Evolutionary conservation across 2,329 filamentous ascomycete species (phyloP).

Genomic region (Magnaporthiopsis poae): DNA sequence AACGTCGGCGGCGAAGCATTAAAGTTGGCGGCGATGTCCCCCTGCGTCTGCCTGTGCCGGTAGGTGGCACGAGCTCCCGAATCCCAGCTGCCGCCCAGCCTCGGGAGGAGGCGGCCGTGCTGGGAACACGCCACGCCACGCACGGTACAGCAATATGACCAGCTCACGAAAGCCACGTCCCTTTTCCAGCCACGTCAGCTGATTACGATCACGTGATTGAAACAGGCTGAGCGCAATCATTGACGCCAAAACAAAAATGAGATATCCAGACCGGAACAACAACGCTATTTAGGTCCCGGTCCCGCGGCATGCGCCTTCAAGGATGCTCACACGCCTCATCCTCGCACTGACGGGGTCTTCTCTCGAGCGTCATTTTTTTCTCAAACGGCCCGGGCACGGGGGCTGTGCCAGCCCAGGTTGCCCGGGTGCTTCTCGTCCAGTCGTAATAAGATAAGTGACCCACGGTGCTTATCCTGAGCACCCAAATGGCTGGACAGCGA

Average conservation of each 20-base stretch:
- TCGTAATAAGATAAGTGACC: background rate
- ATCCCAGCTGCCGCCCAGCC: background rate
- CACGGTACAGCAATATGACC: background rate
- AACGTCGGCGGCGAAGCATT: background rate
- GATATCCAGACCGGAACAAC: too few relatives aligned
- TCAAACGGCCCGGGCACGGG: background rate
- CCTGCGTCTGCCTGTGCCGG: background rate
- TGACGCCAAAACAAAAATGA: too few relatives aligned
- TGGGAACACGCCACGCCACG: background rate
- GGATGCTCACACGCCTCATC: background rate
- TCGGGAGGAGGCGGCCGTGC: background rate
- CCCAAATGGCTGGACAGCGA: background rate
- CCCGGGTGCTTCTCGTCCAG: background rate
- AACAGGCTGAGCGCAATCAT: too few relatives aligned
- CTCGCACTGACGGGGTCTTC: background rate
- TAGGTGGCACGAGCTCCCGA: background rate
- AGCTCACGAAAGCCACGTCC: background rate
- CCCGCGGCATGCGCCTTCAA: too few relatives aligned
- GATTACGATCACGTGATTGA: background rate
- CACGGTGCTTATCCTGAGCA: background rate
- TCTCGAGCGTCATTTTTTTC: too few relatives aligned
- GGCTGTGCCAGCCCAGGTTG: background rate
- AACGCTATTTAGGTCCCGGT: too few relatives aligned
- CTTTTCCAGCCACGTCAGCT: background rate
- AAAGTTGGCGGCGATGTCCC: background rate